phyloP scores from a whole-genome alignment of 306 rosid species.

The Cajanus cajan region DNA sequence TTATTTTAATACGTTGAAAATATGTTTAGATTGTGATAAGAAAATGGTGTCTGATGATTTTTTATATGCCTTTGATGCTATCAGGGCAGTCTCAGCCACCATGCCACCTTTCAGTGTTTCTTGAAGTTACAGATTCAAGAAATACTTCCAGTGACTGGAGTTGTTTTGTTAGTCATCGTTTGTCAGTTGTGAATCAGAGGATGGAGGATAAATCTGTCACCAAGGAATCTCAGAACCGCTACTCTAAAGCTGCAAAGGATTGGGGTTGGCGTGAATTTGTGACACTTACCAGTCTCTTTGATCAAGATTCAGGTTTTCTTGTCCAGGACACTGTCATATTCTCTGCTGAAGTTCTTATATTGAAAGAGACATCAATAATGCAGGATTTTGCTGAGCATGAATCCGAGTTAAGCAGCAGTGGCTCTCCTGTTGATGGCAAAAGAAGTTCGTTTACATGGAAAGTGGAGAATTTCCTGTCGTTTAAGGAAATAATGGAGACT shows the following conservation, averaged over 20 bases:
- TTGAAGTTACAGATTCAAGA: slow-evolving; percentile 97
- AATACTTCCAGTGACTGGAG: slow-evolving; percentile 98
- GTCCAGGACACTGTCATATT: slow-evolving; percentile 92
- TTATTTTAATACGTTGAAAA: slow-evolving; percentile 23
- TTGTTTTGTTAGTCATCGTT: slow-evolving; percentile 97
- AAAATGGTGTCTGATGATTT: slow-evolving; percentile 45
- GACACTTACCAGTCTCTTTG: slow-evolving; percentile 97
- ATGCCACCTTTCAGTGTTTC: slow-evolving; percentile 98
- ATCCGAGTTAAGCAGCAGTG: slow-evolving; percentile 46
- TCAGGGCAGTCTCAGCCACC: slow-evolving; percentile 99
- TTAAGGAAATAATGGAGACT: slow-evolving; percentile 98
- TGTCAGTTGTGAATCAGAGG: slow-evolving; percentile 93
- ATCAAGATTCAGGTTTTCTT: slow-evolving; percentile 99
- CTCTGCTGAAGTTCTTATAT: slow-evolving; percentile 97
- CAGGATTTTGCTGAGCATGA: slow-evolving; percentile 79
- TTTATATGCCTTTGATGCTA: slow-evolving; percentile 46
- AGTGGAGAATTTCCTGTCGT: slow-evolving; percentile 96
- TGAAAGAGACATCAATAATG: slow-evolving; percentile 88
- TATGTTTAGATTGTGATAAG: slow-evolving; percentile 24
- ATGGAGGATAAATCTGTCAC: slow-evolving; percentile 94
- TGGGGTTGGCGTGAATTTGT: slow-evolving; percentile 99
- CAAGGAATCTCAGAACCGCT: slow-evolving; percentile 98
- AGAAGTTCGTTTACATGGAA: slow-evolving; percentile 96
- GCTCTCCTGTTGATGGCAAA: slow-evolving; percentile 59
- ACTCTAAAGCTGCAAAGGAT: slow-evolving; percentile 99